Evolutionary conservation across 2,329 filamentous ascomycete genomes (phyloP), one percentile per base, ranked within the genome.

Genomic region (Mycosphaerella sp.): DNA sequence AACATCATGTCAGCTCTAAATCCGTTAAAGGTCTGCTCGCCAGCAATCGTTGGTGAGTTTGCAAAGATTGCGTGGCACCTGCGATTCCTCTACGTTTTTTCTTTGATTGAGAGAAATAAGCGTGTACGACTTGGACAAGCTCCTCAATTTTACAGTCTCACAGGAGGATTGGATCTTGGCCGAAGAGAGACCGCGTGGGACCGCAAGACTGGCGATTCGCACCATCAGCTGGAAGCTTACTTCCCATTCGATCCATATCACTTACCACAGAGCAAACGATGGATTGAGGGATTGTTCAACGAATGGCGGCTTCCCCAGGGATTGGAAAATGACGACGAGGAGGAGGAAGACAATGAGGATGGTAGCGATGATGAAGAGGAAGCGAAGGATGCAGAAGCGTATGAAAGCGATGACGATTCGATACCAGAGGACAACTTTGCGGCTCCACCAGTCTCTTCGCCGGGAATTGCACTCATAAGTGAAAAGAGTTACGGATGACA

Each of bases 191-290:
- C 74, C 49, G 73, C 74, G 1, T 69, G 73, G 37, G 72, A 69
- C 8, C 67, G 66, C 47, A 75, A 75, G 61, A 79, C 83, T 48
- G 86, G 87, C 52, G 88, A 95, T 59, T 82, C 84, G 56, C 85
- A 82, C 63, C 84, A 91, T 63, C 85, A 95, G 68, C 78, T 98
- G 1, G 90, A 97, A 61, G 87, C 89, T 0, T 96, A 95, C 68
- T 98, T 97, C 64, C 93, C 93, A 0, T 98, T 98, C 64, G 93
- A 98, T 66, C 94, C 94, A 2, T 98, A 97, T 68, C 86, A 91
- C 63, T 75, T 98, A 44, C 90, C 90, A 0, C 76, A 82, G 59
- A 96, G 90, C 68, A 89, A 87, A 69, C 79, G 82, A 53, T 97
- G 93, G 94, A 73, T 98, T 10, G 85, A 89, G 56, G 78, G 80